Evolutionary conservation across 73 alveolate species (phyloP), one percentile per base, ranked within the genome.

Genomic region (Blepharisma japonicum): DNA sequence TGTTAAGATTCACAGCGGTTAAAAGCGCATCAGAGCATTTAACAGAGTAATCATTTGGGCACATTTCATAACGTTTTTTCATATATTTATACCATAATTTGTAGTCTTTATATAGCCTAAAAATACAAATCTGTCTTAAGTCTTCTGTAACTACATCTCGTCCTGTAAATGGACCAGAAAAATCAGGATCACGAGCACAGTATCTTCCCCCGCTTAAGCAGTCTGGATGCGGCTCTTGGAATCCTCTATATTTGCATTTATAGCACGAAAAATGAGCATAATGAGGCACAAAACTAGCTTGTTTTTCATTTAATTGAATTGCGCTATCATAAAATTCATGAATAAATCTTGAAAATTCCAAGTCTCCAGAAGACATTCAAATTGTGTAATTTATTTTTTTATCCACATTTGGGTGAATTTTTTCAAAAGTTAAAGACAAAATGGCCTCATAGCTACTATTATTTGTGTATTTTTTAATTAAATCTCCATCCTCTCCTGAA

Each of bases 401-500:
- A 38, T 32, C 5, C 23, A 71, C 78, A 2, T 56, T 81, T 18
- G 54, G 56, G 46, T 81, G 21, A 9, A 55, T 71, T 32, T 61
- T 71, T 45, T 56, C 68, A 54, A 82, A 82, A 68, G 76, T 83
- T 46, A 79, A 71, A 14, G 79, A 48, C 42, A 76, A 68, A 6
- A 56, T 6, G 45, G 68, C 83, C 21, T 51, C 55, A 25, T 6
- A 23, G 39, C 53, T 7, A 3, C 25, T 32, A 2, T 55, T 27
- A 14, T 18, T 42, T 27, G 90, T 45, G 86, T 48, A 94, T 49
- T 90, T 78, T 49, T 84, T 86, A 6, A 94, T 46, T 48, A 68
- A 79, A 46, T 84, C 32, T 3, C 98, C 98, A 46, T 91, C 97
- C 6, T 51, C 71, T 68, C 77, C 23, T 47, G 86, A 74, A 21